Base-by-base conservation (phyloP, 768 basidiomycete species). In the Chalciporus piperatus region DNA sequence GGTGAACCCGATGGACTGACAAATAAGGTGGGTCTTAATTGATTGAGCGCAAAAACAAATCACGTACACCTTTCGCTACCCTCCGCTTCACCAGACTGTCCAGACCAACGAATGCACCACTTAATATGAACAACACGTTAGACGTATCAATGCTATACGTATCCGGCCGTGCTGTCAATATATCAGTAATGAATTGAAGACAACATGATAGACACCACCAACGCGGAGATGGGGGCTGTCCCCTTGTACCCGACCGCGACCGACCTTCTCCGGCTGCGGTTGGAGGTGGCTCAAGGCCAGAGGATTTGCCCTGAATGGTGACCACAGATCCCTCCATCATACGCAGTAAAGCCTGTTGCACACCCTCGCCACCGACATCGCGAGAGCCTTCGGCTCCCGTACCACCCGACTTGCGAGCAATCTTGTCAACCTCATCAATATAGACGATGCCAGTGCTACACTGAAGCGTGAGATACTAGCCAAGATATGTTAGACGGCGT, bases 391-490 rank as follows among this genome's bases (percentile, higher is more conserved):
- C 89, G 25, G 75, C 73, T 5, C 87, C 85, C 20, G 72, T 70
- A 40, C 78, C 70, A 35, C 62, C 60, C 13, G 66, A 57, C 60
- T 81, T 87, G 44, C 83, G 79, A 13, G 92, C 88, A 52, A 97
- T 84, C 72, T 98, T 98, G 73, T 98, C 96, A 2, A 94, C 76
- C 72, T 98, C 96, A 62, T 98, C 96, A 42, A 98, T 94, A 64
- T 96, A 96, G 28, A 98, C 86, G 54, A 98, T 97, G 6, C 95
- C 95, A 66, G 85, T 85, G 63, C 92, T 95, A 51, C 33, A 17
- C 44, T n/a, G 27, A 47, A 10, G 16, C 12, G 57, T 66, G 14
- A 59, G 30, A 11, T 37, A 19, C 25, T 47, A 12, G 48, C 30
- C 7, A 8, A 30, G 12, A 11, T 14, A 41, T 37, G 41, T 28